phyloP scores from a whole-genome alignment of 2,329 filamentous ascomycete species.

The Curvularia spicifera region DNA sequence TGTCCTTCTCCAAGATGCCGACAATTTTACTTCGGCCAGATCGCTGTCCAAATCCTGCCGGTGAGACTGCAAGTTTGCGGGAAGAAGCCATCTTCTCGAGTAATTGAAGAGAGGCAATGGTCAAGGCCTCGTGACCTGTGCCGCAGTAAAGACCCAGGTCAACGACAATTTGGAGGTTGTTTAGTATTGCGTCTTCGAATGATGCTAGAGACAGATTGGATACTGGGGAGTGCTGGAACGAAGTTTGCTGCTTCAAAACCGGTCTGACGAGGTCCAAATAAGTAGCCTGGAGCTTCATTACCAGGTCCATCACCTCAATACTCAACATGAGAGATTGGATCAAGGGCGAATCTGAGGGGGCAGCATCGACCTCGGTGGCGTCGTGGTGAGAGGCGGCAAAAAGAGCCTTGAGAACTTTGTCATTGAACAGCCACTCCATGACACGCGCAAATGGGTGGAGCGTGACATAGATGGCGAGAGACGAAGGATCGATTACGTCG shows the following conservation, averaged over 20 bases:
- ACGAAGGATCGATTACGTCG: conserved; percentile 72
- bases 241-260: conserved; percentile 70
- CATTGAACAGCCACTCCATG: conserved; percentile 98
- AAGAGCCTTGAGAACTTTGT: conserved; percentile 79
- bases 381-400: conserved; percentile 82
- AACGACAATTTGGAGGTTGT: conserved; percentile 77
- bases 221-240: conserved; percentile 65
- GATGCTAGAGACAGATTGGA: conserved; percentile 80
- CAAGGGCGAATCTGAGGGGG: conserved; percentile 78
- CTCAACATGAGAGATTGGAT: conserved; percentile 78
- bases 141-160: conserved; percentile 87
- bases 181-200: conserved; percentile 89
- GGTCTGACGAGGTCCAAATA: conserved; percentile 89
- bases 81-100: conserved; percentile 88
- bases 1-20: conserved; percentile 82
- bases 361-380: conserved; percentile 71
- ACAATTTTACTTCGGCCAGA: conserved; percentile 82
- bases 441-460: conserved; percentile 92
- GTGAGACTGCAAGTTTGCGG: conserved; percentile 75
- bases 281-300: conserved; percentile 86
- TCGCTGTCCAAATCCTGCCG: conserved; percentile 66
- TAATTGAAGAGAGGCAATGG: conserved; percentile 79
- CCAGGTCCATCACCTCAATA: conserved; percentile 82
- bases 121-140: conserved; percentile 79
- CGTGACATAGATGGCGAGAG: conserved; percentile 78